Base-by-base conservation (phyloP, 2,329 filamentous ascomycete genomes). In the Aspergillus sp. region DNA sequence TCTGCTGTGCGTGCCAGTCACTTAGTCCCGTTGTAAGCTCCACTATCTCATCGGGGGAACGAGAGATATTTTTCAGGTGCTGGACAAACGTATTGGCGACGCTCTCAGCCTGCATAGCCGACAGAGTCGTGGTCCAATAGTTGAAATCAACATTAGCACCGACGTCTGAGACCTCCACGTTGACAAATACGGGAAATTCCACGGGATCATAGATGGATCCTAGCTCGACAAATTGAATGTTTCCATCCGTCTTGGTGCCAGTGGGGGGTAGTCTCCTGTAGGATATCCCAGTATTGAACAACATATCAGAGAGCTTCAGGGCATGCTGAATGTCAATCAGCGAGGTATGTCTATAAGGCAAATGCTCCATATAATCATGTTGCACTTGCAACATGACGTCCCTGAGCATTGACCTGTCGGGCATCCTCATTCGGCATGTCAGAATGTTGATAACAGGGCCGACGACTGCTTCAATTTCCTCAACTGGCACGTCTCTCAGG, bases 251-350 rank as follows among this genome's bases (percentile, higher is more conserved):
- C 1, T 53, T 49, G 1, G 58, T 53, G 9, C 62, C 56, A 13
- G 64, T 62, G 0, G 68, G 60, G 0, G 75, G 72, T 2, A 77
- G 66, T 25, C 69, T 73, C 11, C 76, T 70, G 56, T 78, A 79
- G 1, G 77, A 80, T 1, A 80, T 61, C 16, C 76, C 76, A 10
- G 76, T 78, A 49, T 79, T 78, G 64, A 79, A 78, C 10, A 80
- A 63, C 6, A 69, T 60, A 14, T 71, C 69, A 1, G 71, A 67
- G 3, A 73, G 57, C 47, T 69, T 68, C 25, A 79, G 53, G 3
- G 68, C 68, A 51, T 78, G 76, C 53, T 78, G 75, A 16, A 79
- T 74, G 52, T 78, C 76, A 16, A 76, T 76, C 19, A 79, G 48
- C 31, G 75, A 72, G 10, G 70, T 69, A 54, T 77, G 73, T 2